Evolutionary conservation across 202 grass and related monocot species (phyloP).

Genomic region (Carex arenaria): DNA sequence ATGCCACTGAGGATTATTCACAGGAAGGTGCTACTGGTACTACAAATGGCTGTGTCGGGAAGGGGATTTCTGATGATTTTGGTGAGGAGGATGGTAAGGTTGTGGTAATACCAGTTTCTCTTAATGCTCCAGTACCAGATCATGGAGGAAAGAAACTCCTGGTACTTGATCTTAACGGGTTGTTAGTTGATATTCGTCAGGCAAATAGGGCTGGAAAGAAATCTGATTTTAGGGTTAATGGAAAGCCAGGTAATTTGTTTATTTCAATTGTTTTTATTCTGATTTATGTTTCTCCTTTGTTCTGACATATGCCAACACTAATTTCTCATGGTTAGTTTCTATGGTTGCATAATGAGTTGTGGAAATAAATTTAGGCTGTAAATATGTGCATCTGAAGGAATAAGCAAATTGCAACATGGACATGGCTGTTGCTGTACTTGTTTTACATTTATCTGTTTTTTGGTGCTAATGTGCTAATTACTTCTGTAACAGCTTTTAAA

Average conservation of each 20-base stretch:
- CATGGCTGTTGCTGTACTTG: background rate
- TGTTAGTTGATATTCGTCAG: constrained; percentile 74
- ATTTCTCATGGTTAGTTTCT: background rate
- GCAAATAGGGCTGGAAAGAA: constrained; percentile 21
- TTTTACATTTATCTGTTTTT: background rate
- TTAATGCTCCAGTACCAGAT: background rate
- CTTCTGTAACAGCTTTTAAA: constrained; percentile 60
- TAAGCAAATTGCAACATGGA: background rate
- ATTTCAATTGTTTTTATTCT: background rate
- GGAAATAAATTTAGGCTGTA: background rate
- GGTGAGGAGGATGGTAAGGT: constrained; percentile 1
- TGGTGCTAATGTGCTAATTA: constrained; percentile 34
- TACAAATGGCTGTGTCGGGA: background rate
- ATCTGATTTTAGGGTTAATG: constrained; percentile 47
- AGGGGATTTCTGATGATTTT: constrained; percentile 5
- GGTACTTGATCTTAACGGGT: constrained; percentile 89
- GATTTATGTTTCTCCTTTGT: constrained; percentile 19
- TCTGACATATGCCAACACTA: background rate
- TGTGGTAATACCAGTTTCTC: background rate
- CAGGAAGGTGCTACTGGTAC: background rate
- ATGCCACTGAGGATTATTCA: background rate
- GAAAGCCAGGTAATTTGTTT: constrained; percentile 55
- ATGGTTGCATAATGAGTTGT: background rate
- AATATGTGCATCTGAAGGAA: background rate
- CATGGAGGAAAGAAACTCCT: constrained; percentile 58